Conservation (phyloP, 164 flowering plant species). For the Berberis vulgaris region DNA sequence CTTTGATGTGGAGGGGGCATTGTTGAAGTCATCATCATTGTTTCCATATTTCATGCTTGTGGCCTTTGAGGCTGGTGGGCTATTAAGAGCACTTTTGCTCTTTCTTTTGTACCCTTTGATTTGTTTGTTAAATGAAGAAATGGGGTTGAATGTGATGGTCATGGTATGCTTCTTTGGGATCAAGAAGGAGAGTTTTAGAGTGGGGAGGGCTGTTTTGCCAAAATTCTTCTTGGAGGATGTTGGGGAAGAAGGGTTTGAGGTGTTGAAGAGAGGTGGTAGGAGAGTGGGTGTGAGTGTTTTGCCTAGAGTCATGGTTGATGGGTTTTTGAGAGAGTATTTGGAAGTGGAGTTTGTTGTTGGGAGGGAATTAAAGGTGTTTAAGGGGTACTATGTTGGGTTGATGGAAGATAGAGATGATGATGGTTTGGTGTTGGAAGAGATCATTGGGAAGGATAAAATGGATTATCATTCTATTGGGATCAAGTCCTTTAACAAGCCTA, state of each 20-base stretch:
- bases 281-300: slow-evolving; percentile 36
- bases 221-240: slow-evolving; percentile 53
- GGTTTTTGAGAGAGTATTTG: slow-evolving; percentile 43
- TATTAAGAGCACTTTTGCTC: slow-evolving; percentile 5
- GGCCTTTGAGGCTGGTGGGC: slow-evolving; percentile 7
- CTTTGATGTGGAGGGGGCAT: slow-evolving; percentile 1
- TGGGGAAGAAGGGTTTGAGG: slow-evolving; percentile 34
- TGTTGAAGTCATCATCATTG: slow-evolving; percentile 9
- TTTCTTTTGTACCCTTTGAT: slow-evolving; percentile 8
- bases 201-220: slow-evolving; percentile 52
- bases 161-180: slow-evolving; percentile 8
- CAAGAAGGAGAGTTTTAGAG: slow-evolving; percentile 24
- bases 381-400: slow-evolving; percentile 33
- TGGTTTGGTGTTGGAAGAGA: slow-evolving; percentile 7
- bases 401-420: slow-evolving; percentile 19
- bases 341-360: slow-evolving; percentile 35
- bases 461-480: slow-evolving; percentile 13
- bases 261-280: slow-evolving; percentile 21
- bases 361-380: slow-evolving; percentile 28
- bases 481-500: slow-evolving; percentile 11
- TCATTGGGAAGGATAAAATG: slow-evolving; percentile 13
- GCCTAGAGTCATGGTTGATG: slow-evolving; percentile 60
- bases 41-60: slow-evolving; percentile 9
- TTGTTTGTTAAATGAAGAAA: slow-evolving; percentile 1
- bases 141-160: slow-evolving; percentile 4